Evolutionary conservation across 192 early-diverging fungal species (phyloP), one percentile per base, ranked within the genome.

Genomic region (Diversispora eburnea): DNA sequence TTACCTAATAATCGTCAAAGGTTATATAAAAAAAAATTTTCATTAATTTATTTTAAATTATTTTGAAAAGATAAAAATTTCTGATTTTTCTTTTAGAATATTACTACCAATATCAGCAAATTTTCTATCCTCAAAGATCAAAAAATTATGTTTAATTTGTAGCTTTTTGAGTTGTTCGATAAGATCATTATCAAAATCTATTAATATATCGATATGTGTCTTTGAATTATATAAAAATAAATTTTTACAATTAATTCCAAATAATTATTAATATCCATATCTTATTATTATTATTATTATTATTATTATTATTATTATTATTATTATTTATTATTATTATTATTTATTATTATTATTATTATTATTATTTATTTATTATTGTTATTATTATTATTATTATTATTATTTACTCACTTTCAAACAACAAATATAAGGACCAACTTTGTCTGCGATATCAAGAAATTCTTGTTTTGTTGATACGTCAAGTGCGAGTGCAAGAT

Each of bases 51-150:
- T 25, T 33, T 59, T 56, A 17, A 42, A 17, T 39, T 80, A n/a
- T 84, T 45, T 20, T 33, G 8, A 8, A 43, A 51, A 41, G 56
- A 47, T 8, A 17, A 51, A 51, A 10, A n/a, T n/a, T n/a, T n/a
- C n/a, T n/a, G n/a, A n/a, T n/a, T n/a, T 5, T 51, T 25, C 19
- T 3, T 25, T 39, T 5, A 19, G 51, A 51, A 39, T 20, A 20
- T 58, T 12, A 15, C 56, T 68, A 84, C 91, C 97, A 79, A 98
- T 98, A 77, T 98, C 97, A 62, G 95, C 95, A 85, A 98, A 98
- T 84, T 98, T 98, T 81, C 97, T 91, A 83, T 98, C 96, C 77
- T 99, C 96, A 78, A 98, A 98, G 75, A 99, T 98, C 82, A 99
- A 72, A 83, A 97, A 99, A 75, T 93, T 87, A 80, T 98, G 95